Evolutionary conservation across 805 yeast genomes (phyloP), one percentile per base, ranked within the genome.

Genomic region (Phaffomyces antillensis): DNA sequence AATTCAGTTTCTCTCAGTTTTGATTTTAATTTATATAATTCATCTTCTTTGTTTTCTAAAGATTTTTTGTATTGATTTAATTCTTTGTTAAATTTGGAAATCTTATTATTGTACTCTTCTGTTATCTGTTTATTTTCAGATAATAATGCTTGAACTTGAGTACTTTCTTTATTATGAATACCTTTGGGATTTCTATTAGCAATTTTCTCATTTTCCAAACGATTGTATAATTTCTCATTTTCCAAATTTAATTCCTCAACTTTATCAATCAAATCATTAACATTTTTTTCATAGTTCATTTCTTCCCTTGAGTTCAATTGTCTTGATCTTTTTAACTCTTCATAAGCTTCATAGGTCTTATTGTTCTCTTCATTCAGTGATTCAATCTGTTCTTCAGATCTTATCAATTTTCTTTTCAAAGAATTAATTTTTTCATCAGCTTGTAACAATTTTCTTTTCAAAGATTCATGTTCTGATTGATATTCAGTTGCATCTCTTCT

Each of bases 91-190:
- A 50, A 51, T 18, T 45, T 57, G 35, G 49, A 47, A 9, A 43
- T 40, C 33, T 54, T 47, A 36, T 54, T 54, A 47, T 48, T 58
- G 47, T 42, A 40, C 18, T 46, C 38, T 52, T 50, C 61, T 47
- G 41, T 60, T 52, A 35, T 50, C 26, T 26, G 62, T 26, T 50
- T 60, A 56, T 12, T 55, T 40, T 41, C 64, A 64, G 5, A 63
- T 45, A 8, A 59, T 64, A 47, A 66, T 64, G 43, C 67, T 59
- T 6, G 65, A 43, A 0, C 70, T 55, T 5, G 71, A 56, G n/a
- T 65, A 59, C 35, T 64, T 64, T 42, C 59, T 45, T 70, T 74
- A n/a, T 60, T 50, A 23, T 66, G 63, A 13, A 69, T 66, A 37
- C 61, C 62, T 5, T 58, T 49, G 26, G 47, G 23, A 25, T 32